Evolutionary conservation across 768 basidiomycete genomes (phyloP), one percentile per base, ranked within the genome.

Genomic region (Suillus sp.): DNA sequence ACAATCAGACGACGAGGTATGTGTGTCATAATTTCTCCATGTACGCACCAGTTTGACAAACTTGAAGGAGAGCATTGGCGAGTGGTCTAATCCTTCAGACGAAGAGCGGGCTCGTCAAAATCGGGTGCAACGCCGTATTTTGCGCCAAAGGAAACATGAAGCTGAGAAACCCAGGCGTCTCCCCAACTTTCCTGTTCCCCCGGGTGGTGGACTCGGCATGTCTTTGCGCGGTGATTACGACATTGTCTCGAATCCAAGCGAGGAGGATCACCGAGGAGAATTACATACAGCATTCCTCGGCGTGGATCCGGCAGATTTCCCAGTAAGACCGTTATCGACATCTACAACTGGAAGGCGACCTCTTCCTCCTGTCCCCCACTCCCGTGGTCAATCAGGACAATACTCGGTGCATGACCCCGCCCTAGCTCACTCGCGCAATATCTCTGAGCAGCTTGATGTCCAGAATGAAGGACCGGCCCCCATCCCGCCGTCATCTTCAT

Each of bases 61-160:
- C 60, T 62, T 34, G 62, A 65, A 75, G 67, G 79, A 92, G 88
- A 93, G 91, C 68, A 88, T 92, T 56, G 92, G 91, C 32, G 92
- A 95, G 77, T 95, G 85, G 84, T 95, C 93, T 27, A 95, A 95
- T 70, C 93, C 93, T 20, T 95, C 93, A 30, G 93, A 95, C 70
- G 93, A 95, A 74, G 93, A 95, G 71, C 84, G 89, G 34, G 92
- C 89, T 4, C 85, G 92, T 25, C 87, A 87, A 65, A 76, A 82
- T 35, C 86, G 91, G 35, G 75, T 84, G 51, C 85, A 89, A 48
- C 85, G 88, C 51, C 86, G 90, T 43, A 73, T 85, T 62, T 84
- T 84, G 40, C 84, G 85, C 22, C 70, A 66, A 37, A 77, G 76
- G 68, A 73, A 71, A 13, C 82, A 78, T 20, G 83, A 84, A 62